Conservation (phyloP, 805 yeast species). For the Cyberlindnera mrakii region DNA sequence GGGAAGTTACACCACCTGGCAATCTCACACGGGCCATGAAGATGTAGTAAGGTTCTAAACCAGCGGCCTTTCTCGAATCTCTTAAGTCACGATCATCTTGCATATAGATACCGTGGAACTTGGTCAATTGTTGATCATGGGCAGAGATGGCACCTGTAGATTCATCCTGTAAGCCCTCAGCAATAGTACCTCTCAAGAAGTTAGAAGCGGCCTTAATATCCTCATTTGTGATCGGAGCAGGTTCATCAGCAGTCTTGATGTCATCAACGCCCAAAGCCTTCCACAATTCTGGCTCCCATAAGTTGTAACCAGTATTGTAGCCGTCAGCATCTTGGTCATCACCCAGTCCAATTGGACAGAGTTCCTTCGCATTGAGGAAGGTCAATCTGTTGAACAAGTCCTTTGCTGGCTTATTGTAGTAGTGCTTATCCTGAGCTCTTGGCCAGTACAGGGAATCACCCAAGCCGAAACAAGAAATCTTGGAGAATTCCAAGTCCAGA, state of each 20-base stretch:
- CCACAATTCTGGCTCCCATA: slow-evolving; percentile 86
- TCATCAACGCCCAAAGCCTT: slow-evolving; percentile 81
- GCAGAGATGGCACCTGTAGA: slow-evolving; percentile 90
- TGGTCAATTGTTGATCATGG: slow-evolving; percentile 87
- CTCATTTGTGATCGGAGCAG: slow-evolving; percentile 90
- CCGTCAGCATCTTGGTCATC: slow-evolving; percentile 99
- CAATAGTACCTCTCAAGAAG: slow-evolving; percentile 89
- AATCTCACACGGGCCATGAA: slow-evolving; percentile 95
- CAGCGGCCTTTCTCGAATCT: slow-evolving; percentile 87
- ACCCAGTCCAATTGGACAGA: slow-evolving; percentile 79
- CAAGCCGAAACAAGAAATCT: slow-evolving; percentile 73
- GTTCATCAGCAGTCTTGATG: slow-evolving; percentile 79
- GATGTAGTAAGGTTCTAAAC: slow-evolving; percentile 92
- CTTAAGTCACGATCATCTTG: slow-evolving; percentile 97
- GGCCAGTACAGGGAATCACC: slow-evolving; percentile 99
- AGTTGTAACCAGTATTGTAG: slow-evolving; percentile 81
- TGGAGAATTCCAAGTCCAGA: slow-evolving; percentile 66
- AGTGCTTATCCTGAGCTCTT: slow-evolving; percentile 88
- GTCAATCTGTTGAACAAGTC: slow-evolving; percentile 63
- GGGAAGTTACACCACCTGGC: slow-evolving; percentile 88
- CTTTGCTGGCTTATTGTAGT: slow-evolving; percentile 84
- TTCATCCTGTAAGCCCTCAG: slow-evolving; percentile 72
- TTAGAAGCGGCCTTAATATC: slow-evolving; percentile 88
- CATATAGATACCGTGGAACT: slow-evolving; percentile 97
- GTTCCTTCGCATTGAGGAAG: slow-evolving; percentile 66